Evolutionary conservation across 768 basidiomycete genomes (phyloP).

Genomic region (Mrakia blollopis): DNA sequence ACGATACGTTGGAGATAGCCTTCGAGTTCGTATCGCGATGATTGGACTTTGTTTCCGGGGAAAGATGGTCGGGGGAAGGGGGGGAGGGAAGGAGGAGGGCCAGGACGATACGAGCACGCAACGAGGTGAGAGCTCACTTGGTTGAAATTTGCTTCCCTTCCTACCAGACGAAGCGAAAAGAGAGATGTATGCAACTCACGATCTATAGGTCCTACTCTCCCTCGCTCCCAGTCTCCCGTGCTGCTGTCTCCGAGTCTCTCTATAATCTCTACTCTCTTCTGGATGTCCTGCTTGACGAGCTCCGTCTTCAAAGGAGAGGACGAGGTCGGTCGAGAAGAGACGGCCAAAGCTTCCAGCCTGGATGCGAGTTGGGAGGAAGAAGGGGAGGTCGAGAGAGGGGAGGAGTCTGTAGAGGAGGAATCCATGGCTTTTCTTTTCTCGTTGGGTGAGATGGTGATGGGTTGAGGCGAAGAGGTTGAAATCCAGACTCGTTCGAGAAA

Average conservation of each 20-base stretch:
- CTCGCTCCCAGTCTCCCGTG: slow-evolving; percentile 31
- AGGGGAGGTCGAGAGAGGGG: slow-evolving; percentile 21
- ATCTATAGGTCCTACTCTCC: slow-evolving; percentile 10
- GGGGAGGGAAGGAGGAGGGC: background rate
- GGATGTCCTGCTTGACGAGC: slow-evolving; percentile 29
- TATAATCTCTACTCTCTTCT: slow-evolving; percentile 25
- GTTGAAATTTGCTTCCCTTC: background rate
- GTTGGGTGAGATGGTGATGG: slow-evolving; percentile 9
- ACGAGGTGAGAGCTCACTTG: background rate
- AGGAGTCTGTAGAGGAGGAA: background rate
- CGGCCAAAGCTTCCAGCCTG: slow-evolving; percentile 27
- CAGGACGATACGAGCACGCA: background rate
- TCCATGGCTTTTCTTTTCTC: background rate
- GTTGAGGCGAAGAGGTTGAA: background rate
- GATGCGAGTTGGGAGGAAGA: slow-evolving; percentile 28
- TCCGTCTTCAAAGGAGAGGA: slow-evolving; percentile 19
- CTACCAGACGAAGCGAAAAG: background rate
- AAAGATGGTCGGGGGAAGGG: background rate
- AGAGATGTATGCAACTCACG: background rate
- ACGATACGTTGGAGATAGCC: no score
- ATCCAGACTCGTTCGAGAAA: background rate
- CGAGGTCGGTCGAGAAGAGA: slow-evolving; percentile 15
- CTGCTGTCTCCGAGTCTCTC: slow-evolving; percentile 27
- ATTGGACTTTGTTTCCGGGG: background rate
- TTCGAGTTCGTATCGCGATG: background rate